Evolutionary conservation across 108 stramenopile genomes (phyloP).

Genomic region (Craspedostauros australis): DNA sequence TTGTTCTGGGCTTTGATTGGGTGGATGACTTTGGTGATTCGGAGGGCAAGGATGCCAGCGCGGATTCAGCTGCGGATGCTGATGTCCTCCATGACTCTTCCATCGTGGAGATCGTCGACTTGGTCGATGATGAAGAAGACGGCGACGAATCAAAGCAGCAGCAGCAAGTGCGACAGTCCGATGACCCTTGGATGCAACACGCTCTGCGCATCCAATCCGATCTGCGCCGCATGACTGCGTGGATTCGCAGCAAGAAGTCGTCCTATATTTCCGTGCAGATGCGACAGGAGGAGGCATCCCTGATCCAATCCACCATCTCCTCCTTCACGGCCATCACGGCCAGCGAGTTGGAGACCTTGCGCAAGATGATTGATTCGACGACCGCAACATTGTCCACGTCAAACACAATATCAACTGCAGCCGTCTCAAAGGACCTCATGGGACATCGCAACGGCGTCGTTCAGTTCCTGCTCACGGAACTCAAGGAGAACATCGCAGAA

Average conservation of each 20-base stretch:
- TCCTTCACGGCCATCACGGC: constrained; percentile 78
- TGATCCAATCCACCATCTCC: constrained; percentile 76
- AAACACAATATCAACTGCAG: not conserved
- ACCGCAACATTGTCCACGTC: constrained; percentile 18
- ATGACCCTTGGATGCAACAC: constrained; percentile 44
- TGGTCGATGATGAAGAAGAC: constrained; percentile 16
- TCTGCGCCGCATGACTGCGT: constrained; percentile 34
- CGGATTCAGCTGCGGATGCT: not conserved
- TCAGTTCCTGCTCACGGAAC: constrained; percentile 46
- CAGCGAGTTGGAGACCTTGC: constrained; percentile 70
- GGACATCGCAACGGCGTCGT: constrained; percentile 68
- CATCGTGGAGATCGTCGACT: constrained; percentile 19
- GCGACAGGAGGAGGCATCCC: constrained; percentile 59
- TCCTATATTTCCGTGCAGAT: constrained; percentile 38
- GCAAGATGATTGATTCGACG: constrained; percentile 34
- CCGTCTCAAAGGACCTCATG: constrained; percentile 10
- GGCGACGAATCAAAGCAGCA: not conserved
- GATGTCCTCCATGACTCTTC: not conserved
- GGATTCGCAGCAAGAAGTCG: constrained; percentile 32
- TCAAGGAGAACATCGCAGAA: constrained; percentile 60
- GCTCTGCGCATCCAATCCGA: constrained; percentile 34
- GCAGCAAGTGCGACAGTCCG: not conserved
- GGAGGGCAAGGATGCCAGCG: not conserved
- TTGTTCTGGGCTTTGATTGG: constrained; percentile 31
- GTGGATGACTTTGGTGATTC: constrained; percentile 21